phyloP scores from a whole-genome alignment of 2,329 filamentous ascomycete species.

The Cercospora sp. region DNA sequence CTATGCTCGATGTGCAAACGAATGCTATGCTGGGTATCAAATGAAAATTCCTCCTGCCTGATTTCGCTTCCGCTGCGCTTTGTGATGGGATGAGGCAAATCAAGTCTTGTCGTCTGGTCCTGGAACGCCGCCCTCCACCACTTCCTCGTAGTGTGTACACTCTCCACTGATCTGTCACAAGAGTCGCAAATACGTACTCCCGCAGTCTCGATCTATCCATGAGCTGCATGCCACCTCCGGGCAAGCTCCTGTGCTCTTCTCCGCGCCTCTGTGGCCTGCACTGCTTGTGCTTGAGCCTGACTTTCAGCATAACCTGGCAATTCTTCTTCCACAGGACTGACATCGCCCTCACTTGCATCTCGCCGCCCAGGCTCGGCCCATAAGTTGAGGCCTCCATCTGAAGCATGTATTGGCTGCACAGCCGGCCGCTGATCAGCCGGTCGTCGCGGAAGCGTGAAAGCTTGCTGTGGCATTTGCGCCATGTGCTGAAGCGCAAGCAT shows the following conservation, averaged over 20 bases:
- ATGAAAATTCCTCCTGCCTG: neutral
- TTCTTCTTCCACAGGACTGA: slow-evolving; percentile 36
- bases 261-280: slow-evolving; percentile 44
- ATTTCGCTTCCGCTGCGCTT: neutral
- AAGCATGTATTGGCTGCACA: slow-evolving; percentile 10
- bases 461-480: slow-evolving; percentile 29
- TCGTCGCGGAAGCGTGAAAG: slow-evolving; percentile 6
- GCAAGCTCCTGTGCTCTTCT: slow-evolving; percentile 49
- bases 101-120: neutral
- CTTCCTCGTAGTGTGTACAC: neutral
- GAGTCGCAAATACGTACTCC: neutral
- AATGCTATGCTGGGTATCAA: slow-evolving; percentile 11
- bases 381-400: slow-evolving; percentile 22
- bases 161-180: neutral
- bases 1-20: neutral
- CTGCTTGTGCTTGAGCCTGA: slow-evolving; percentile 47
- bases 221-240: slow-evolving; percentile 43
- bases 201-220: neutral
- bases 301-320: slow-evolving; percentile 51
- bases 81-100: neutral
- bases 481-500: slow-evolving; percentile 31
- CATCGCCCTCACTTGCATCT: slow-evolving; percentile 16
- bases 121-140: neutral
- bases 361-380: slow-evolving; percentile 28
- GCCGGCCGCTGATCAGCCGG: slow-evolving; percentile 6